Evolutionary conservation across 169 alveolate species (phyloP), one percentile per base, ranked within the genome.

Genomic region (Cryptosporidium ryanae): DNA sequence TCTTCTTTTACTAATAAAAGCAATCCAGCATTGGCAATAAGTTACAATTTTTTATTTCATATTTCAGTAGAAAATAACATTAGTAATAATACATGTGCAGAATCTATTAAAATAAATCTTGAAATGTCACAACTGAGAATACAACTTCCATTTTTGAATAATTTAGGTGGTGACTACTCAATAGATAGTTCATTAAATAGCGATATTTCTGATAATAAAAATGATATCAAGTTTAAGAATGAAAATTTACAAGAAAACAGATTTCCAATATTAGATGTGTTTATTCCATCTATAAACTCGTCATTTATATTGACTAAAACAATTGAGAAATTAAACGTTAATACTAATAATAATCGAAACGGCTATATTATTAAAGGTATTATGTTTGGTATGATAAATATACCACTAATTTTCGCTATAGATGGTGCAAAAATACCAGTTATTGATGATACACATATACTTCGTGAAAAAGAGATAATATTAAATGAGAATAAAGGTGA

Each of bases 401-500:
- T 76, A n/a, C 71, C 87, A 23, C 31, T 61, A 6, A 63, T 76
- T 23, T 76, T 76, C 29, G 87, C 87, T 55, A 59, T 76, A 12
- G 87, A 76, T 61, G 87, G 76, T 12, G 87, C 87, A 23, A 43
- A 65, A 43, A 76, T 76, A 25, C 87, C 87, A 25, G 64, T 76
- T 2, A 76, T 76, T 29, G 87, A 76, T 15, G 71, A 76, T 59
- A 76, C 87, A 21, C 43, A 55, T 59, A 27, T 76, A 17, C 32
- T 76, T 25, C 55, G 87, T 23, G 54, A 61, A 25, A 48, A 38
- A 27, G 25, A 17, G 1, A 7, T 64, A 27, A 17, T 8, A 17
- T 29, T 18, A 31, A 65, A 76, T 0, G 29, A 76, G 7, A n/a
- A 17, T 38, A 5, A 17, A 6, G 48, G 34, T 4, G 46, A 27